Conservation (phyloP, 2,329 filamentous ascomycete genomes). For the Ophiostoma sp. region DNA sequence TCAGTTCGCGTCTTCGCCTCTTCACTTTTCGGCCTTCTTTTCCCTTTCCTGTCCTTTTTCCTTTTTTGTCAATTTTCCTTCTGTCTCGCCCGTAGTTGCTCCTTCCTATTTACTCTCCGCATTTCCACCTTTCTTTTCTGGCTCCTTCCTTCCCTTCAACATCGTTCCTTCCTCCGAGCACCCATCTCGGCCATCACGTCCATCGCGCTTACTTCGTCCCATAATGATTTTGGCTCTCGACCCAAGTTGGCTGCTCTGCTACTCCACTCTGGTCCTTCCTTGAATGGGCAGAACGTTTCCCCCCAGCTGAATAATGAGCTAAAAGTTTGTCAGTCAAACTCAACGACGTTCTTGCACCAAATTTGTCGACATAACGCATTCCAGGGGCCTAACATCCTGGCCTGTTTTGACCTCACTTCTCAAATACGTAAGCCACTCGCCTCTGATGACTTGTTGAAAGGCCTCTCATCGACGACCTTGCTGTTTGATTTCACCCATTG, state of each 20-base stretch:
- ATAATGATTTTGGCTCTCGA: background rate
- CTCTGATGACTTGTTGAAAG: background rate
- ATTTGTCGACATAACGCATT: background rate
- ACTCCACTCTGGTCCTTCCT: background rate
- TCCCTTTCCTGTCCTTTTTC: background rate
- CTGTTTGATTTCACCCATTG: background rate
- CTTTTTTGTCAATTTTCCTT: background rate
- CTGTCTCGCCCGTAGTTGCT: constrained; percentile 1
- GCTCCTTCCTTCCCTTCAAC: background rate
- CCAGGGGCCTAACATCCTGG: background rate
- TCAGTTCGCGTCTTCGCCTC: constrained; percentile 7
- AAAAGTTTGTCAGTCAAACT: constrained; percentile 8
- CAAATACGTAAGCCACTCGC: background rate
- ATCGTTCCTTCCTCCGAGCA: background rate
- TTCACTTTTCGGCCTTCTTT: background rate
- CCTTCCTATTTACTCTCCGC: background rate
- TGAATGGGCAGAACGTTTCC: background rate
- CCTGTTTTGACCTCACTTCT: background rate
- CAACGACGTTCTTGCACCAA: background rate
- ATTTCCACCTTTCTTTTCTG: background rate
- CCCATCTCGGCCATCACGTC: background rate
- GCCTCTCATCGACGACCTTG: background rate
- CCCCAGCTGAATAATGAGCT: constrained; percentile 14
- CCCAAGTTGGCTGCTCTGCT: no score
- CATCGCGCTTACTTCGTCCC: background rate